These are phyloP conservation scores for Aurifilum marmelostoma DNA, from an alignment of 2,329 filamentous ascomycete species.

Conservation along the genomic window DNA sequence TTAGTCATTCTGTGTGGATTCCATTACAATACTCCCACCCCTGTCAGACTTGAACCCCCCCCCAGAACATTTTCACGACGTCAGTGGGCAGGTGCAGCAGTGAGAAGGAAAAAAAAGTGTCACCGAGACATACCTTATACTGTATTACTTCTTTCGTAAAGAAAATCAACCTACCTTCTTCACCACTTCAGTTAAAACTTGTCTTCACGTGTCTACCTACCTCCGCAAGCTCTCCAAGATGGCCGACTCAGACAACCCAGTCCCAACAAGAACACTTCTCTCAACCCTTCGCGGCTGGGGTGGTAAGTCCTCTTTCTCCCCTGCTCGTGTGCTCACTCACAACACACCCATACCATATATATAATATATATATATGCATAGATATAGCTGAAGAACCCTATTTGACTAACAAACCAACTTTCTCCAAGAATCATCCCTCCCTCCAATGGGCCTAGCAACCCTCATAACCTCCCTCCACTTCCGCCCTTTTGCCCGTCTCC, in stretches of 20 bases:
- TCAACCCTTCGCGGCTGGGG: constrained; percentile 51
- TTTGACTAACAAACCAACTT: not conserved
- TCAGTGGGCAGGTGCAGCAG: not conserved
- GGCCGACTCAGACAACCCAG: constrained; percentile 15
- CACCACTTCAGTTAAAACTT: not conserved
- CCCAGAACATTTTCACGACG: not conserved
- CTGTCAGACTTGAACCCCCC: not conserved
- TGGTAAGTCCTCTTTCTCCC: constrained; percentile 45
- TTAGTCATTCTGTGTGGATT: constrained; percentile 2
- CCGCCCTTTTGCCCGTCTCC: constrained; percentile 55
- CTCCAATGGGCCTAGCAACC: constrained; percentile 59
- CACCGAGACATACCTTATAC: not conserved
- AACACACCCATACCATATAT: not conserved
- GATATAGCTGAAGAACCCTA: not conserved
- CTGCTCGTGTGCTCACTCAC: not conserved
- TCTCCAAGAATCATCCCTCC: constrained; percentile 57
- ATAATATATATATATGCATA: not conserved
- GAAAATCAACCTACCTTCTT: not conserved
- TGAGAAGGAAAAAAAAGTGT: not conserved
- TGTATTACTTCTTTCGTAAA: not conserved
- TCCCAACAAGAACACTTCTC: constrained; percentile 39
- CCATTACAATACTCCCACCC: no score
- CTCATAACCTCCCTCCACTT: constrained; percentile 60
- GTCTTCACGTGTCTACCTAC: not conserved
- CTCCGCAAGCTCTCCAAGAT: not conserved